These are phyloP conservation scores for Fragaria iinumae DNA, from an alignment of 306 rosid genomes.

Conservation along the genomic window DNA sequence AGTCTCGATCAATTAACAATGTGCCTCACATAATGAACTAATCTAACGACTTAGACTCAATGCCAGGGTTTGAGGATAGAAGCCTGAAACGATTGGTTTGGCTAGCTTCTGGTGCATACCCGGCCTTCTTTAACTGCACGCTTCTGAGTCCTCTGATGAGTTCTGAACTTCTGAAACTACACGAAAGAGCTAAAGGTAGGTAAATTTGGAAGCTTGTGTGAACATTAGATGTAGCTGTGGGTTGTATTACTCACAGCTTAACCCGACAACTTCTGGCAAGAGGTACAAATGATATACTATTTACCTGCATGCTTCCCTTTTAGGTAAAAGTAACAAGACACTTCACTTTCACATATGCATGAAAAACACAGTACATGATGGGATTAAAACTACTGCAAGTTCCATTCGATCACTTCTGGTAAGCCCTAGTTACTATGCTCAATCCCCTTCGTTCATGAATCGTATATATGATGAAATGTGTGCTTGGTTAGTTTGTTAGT, in stretches of 20 bases:
- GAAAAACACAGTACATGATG: not conserved
- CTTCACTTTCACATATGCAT: slow-evolving; percentile 1
- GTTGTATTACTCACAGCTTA: not conserved
- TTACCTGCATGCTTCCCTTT: not conserved
- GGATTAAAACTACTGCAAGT: not conserved
- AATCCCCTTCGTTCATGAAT: not conserved
- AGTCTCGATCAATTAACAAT: too few relatives aligned
- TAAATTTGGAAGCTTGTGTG: not conserved
- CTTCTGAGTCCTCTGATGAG: not conserved
- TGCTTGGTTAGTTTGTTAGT: not conserved
- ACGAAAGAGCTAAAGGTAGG: not conserved
- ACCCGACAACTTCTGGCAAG: slow-evolving; percentile 10
- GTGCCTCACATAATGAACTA: not conserved
- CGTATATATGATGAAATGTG: not conserved
- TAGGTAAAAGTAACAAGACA: not conserved
- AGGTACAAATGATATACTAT: not conserved
- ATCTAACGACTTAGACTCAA: not conserved
- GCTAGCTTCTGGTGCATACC: not conserved
- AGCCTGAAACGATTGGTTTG: not conserved
- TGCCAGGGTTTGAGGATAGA: not conserved
- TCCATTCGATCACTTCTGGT: not conserved
- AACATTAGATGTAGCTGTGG: not conserved
- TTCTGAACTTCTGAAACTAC: not conserved
- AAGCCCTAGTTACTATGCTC: not conserved
- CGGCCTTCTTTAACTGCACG: not conserved